A percentile compares a stretch with the other conserved stretches of the same genome.
Conservation (phyloP, 306 rosid genomes). For the Cucurbita maxima region DNA sequence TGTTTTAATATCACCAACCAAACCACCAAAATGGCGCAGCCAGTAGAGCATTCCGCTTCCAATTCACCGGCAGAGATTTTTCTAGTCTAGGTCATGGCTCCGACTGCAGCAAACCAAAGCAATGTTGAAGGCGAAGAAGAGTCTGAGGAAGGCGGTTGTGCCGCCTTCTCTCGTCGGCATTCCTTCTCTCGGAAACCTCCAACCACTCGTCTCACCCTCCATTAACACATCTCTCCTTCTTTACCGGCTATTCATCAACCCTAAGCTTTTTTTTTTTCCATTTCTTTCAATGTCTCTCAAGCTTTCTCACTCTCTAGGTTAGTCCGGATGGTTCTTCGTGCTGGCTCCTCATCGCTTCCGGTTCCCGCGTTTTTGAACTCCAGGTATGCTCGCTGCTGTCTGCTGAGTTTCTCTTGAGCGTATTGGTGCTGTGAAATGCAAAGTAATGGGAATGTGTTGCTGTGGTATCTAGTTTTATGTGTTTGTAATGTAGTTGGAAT, state of each 20-base stretch:
- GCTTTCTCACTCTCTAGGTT: constrained; percentile 20
- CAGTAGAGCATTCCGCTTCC: neutral
- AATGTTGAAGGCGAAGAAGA: constrained; percentile 29
- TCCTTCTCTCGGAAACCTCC: constrained; percentile 79
- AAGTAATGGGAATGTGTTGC: neutral
- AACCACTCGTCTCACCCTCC: constrained; percentile 75
- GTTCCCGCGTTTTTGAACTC: constrained; percentile 44
- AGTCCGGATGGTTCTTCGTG: constrained; percentile 25
- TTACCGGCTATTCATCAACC: neutral
- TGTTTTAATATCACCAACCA: no score
- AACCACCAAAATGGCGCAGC: no score
- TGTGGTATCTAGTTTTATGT: neutral
- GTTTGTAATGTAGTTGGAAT: neutral
- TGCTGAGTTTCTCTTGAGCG: neutral
- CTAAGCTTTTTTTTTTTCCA: neutral
- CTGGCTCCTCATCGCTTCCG: constrained; percentile 67
- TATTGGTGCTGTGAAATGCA: neutral
- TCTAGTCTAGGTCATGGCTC: neutral
- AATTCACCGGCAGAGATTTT: neutral
- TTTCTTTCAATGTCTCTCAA: neutral
- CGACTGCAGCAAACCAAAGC: neutral
- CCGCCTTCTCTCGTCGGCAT: constrained; percentile 42
- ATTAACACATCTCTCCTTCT: constrained; percentile 13
- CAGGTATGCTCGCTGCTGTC: constrained; percentile 24
- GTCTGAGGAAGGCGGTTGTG: constrained; percentile 53